Conservation (phyloP, 371 early-diverging fungal genomes). For the Mucor sp. region DNA sequence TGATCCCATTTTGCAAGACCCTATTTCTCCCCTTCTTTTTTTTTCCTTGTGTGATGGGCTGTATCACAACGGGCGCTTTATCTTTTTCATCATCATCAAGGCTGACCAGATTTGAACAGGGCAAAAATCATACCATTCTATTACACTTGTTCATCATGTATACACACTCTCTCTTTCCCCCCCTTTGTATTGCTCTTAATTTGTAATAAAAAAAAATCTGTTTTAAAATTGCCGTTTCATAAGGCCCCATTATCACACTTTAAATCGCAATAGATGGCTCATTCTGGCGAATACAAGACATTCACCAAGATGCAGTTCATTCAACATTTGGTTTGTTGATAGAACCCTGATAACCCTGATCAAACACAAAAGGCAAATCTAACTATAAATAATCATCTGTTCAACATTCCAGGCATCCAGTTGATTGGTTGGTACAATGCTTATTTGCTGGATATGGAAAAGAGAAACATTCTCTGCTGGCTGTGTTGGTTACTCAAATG, state of each 20-base stretch:
- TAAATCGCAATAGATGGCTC: neutral
- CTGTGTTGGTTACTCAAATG: neutral
- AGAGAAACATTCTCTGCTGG: neutral
- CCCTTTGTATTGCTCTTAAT: neutral
- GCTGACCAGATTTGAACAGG: neutral
- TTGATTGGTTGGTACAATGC: neutral
- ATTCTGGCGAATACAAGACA: too few relatives aligned
- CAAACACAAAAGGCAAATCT: neutral
- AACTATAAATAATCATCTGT: neutral
- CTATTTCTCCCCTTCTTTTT: conserved; percentile 1
- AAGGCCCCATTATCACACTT: neutral
- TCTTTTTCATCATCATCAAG: neutral
- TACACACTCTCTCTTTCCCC: neutral
- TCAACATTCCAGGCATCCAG: neutral
- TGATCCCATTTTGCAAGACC: conserved; percentile 8
- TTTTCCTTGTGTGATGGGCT: conserved; percentile 10
- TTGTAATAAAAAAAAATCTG: neutral
- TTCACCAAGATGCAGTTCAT: too few relatives aligned
- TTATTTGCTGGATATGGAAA: neutral
- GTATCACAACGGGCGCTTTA: neutral
- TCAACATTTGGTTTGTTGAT: too few relatives aligned
- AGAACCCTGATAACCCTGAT: conserved; percentile 3
- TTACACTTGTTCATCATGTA: neutral
- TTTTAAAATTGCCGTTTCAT: too few relatives aligned
- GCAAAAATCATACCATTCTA: neutral